Base-by-base conservation (phyloP, 2,329 filamentous ascomycete species). In the Lecanicillium sp. region DNA sequence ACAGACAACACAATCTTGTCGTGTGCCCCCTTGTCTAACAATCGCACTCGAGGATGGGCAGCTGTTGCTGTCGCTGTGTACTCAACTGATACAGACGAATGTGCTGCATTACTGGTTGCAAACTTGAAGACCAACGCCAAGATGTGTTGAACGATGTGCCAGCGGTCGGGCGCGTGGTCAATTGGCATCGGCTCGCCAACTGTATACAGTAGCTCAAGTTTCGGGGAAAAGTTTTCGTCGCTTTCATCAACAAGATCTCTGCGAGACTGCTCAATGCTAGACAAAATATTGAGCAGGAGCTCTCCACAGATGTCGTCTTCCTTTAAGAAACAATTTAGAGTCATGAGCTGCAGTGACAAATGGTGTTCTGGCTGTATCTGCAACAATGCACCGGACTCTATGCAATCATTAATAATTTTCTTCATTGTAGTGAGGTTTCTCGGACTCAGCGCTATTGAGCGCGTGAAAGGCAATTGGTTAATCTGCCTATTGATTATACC, bases 211-310 rank as follows among this genome's bases (percentile, higher is more conserved):
- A 83, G 53, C 47, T 84, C 76, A 29, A 79, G 80, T 33, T 71
- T 74, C 4, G 70, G 64, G 31, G 66, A 74, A 31, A 82, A 72
- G 39, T 74, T 76, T 41, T 82, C 77, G 34, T 84, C 80, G 29
- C 73, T 78, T 52, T 84, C 78, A 41, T 84, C 79, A 0, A 84
- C 61, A 2, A 84, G 64, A 43, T 81, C 77, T 0, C 76, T 60
- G 0, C 68, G 62, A 2, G 54, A 43, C 0, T 36, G 12, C 20
- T 71, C 54, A 2, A 81, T 58, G 44, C 66, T 71, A 0, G 56
- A 17, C n/a, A 76, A 68, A 0, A 56, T 64, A 1, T 51, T 14
- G 0, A 72, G 43, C 12, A 77, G 49, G 1, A 42, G 33, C 1
- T 42, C 33, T 0, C 66, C 66, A 4, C 63, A 36, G 0, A 10